These are phyloP conservation scores for Aspergillus taichungensis DNA, from an alignment of 495 filamentous ascomycete species.

Conservation along the genomic window DNA sequence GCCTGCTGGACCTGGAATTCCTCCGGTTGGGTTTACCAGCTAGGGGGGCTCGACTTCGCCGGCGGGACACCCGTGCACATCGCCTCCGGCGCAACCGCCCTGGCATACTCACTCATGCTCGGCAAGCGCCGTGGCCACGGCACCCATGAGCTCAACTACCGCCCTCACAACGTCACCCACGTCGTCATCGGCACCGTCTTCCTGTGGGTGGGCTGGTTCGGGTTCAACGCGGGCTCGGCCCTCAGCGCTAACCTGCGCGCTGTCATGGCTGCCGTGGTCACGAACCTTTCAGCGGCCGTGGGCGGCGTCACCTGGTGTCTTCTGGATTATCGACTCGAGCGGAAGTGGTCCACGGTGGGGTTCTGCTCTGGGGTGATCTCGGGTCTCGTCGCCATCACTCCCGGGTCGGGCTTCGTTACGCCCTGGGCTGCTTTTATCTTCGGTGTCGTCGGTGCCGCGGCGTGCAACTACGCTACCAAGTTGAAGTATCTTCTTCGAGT, in stretches of 20 bases:
- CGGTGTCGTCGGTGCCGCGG: constrained; percentile 71
- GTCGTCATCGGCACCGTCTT: constrained; percentile 96
- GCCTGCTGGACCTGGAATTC: constrained; percentile 99
- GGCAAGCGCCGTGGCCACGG: constrained; percentile 78
- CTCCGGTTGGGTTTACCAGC: constrained; percentile 68
- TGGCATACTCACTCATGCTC: constrained; percentile 78
- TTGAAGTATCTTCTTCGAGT: constrained; percentile 82
- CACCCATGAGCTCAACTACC: constrained; percentile 88
- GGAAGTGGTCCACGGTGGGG: constrained; percentile 94
- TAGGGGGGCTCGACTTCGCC: constrained; percentile 91
- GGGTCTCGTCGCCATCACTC: constrained; percentile 88
- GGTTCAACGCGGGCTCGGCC: constrained; percentile 95
- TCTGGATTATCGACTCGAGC: constrained; percentile 86
- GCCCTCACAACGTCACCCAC: constrained; percentile 95
- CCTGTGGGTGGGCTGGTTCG: constrained; percentile 99
- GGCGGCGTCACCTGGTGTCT: constrained; percentile 95
- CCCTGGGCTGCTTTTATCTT: constrained; percentile 88
- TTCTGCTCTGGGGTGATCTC: constrained; percentile 94
- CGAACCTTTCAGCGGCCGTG: constrained; percentile 48
- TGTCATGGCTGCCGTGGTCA: constrained; percentile 50
- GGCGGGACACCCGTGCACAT: constrained; percentile 97
- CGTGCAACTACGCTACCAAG: constrained; percentile 95
- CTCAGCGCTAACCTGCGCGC: constrained; percentile 78
- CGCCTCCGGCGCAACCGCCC: constrained; percentile 76
- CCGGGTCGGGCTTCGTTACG: constrained; percentile 84